Evolutionary conservation across 1,284 basidiomycete genomes (phyloP).

Genomic region (Melampsora occidentalis): DNA sequence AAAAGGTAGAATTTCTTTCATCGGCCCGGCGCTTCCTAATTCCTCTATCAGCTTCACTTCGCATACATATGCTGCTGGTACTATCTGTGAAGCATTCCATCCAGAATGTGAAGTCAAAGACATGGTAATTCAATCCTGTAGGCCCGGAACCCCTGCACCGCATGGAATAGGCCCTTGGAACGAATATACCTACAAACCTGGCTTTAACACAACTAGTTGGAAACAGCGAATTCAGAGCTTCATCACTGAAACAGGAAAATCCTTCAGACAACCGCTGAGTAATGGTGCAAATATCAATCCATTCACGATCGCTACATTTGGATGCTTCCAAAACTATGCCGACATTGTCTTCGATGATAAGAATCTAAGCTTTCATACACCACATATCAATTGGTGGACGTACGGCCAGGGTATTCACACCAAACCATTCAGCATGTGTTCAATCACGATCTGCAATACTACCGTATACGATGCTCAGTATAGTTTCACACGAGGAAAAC

Average conservation of each 20-base stretch:
- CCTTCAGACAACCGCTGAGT: not conserved
- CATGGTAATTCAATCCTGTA: not conserved
- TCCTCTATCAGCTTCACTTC: not conserved
- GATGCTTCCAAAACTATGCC: slow-evolving; percentile 1
- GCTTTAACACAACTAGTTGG: not conserved
- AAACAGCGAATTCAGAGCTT: not conserved
- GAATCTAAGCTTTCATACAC: slow-evolving; percentile 3
- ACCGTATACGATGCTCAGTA: slow-evolving; percentile 13
- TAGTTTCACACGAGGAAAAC: not conserved
- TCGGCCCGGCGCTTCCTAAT: not conserved
- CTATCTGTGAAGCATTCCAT: not conserved
- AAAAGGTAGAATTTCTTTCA: slow-evolving; percentile 5
- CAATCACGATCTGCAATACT: not conserved
- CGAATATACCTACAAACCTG: not conserved
- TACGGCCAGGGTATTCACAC: not conserved
- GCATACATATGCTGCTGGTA: slow-evolving; percentile 12
- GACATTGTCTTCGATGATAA: not conserved
- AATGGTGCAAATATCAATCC: slow-evolving; percentile 11
- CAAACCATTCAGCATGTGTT: not conserved
- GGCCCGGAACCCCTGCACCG: not conserved
- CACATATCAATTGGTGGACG: slow-evolving; percentile 2
- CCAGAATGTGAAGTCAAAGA: not conserved
- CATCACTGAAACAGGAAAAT: not conserved
- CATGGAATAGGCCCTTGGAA: not conserved
- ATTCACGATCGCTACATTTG: slow-evolving; percentile 10